Percentiles rank a stretch among this genome's conserved stretches.
phyloP scores from a whole-genome alignment of 805 yeast genomes.

The Ogataea corticis region DNA sequence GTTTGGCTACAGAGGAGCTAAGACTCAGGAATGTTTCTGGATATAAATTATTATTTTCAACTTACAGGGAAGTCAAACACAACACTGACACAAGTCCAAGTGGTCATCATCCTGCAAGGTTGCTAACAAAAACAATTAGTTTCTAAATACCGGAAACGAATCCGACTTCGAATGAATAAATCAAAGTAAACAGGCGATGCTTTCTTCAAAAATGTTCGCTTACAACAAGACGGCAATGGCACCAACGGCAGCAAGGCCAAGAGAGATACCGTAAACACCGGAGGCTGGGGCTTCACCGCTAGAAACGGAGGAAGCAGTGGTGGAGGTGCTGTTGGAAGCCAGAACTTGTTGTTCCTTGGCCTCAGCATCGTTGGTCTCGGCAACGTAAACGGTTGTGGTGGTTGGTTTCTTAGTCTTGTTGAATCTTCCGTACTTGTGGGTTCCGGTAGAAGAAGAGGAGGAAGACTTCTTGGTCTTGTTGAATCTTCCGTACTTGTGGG shows the following conservation, averaged over 20 bases:
- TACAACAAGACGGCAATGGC: conserved; percentile 19
- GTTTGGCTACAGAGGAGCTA: too few relatives aligned
- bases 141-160: too few relatives aligned
- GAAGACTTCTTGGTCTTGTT: conserved; percentile 42
- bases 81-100: too few relatives aligned
- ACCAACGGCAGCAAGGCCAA: conserved; percentile 24
- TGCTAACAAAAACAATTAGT: too few relatives aligned
- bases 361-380: conserved; percentile 16
- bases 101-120: too few relatives aligned
- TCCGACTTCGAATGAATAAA: neutral
- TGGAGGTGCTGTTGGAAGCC: conserved; percentile 15
- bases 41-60: too few relatives aligned
- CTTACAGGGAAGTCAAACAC: too few relatives aligned
- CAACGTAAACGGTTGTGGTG: conserved; percentile 40
- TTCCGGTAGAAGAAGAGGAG: conserved; percentile 35
- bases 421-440: conserved; percentile 50
- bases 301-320: conserved; percentile 15
- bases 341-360: conserved; percentile 18
- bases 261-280: conserved; percentile 22
- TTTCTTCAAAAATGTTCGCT: neutral
- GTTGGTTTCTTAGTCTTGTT: conserved; percentile 45
- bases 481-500: conserved; percentile 59
- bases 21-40: too few relatives aligned
- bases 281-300: conserved; percentile 29
- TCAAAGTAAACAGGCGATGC: conserved; percentile 1